These are phyloP conservation scores for Kodamaea anthophila DNA, from an alignment of 1,139 yeast species.

Conservation along the genomic window DNA sequence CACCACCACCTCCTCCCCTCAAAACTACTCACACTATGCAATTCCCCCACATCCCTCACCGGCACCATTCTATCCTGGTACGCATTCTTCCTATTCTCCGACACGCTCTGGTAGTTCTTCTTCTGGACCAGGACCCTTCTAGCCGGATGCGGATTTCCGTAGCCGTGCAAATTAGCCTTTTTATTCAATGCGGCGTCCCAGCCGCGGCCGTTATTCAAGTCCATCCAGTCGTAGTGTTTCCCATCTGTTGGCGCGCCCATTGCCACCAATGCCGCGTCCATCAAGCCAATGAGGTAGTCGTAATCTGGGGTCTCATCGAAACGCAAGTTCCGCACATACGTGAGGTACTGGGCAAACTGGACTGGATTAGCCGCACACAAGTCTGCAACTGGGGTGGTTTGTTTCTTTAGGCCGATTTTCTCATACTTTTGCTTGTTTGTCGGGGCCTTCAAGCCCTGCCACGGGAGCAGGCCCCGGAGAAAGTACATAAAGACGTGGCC, in stretches of 20 bases:
- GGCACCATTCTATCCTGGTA: conserved; percentile 25
- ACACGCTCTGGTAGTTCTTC: conserved; percentile 6
- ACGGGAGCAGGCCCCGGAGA: conserved; percentile 48
- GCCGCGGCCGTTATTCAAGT: conserved; percentile 71
- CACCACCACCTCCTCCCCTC: conserved; percentile 18
- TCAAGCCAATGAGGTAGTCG: conserved; percentile 37
- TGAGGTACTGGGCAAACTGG: conserved; percentile 73
- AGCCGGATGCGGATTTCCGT: conserved; percentile 68
- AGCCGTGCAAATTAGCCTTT: conserved; percentile 77
- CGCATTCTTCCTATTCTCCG: conserved; percentile 20
- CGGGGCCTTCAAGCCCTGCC: conserved; percentile 63
- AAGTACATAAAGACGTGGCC: conserved; percentile 64
- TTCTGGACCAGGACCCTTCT: conserved; percentile 18
- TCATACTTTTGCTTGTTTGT: conserved; percentile 78
- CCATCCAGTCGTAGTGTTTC: conserved; percentile 82
- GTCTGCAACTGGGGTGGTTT: conserved; percentile 63
- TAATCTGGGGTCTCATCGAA: conserved; percentile 80
- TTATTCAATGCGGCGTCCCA: conserved; percentile 78
- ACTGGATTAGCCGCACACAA: conserved; percentile 65
- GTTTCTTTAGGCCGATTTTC: conserved; percentile 74
- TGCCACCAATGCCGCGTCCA: conserved; percentile 38
- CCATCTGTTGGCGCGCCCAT: conserved; percentile 39
- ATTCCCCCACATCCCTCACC: conserved; percentile 32
- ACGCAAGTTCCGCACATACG: conserved; percentile 61
- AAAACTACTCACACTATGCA: conserved; percentile 35